Evolutionary conservation across 2,329 filamentous ascomycete genomes (phyloP), one percentile per base, ranked within the genome.

Genomic region (Stemphylium vesicarium): DNA sequence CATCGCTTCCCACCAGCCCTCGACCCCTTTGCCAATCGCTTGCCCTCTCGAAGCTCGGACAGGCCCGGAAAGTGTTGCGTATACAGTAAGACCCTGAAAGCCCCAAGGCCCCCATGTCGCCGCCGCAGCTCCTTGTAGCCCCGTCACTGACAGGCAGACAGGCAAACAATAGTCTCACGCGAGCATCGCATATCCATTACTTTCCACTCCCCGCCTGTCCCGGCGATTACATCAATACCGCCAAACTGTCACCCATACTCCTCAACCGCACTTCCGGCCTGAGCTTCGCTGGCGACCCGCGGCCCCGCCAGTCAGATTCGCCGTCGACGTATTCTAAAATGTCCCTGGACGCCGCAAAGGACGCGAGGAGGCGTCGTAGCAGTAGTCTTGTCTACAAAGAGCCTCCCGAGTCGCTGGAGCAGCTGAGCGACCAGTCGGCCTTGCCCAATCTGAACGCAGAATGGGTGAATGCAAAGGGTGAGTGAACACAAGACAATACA

Each of bases 401-500:
- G 78, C 95, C 95, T 50, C 88, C 89, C 57, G 95, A 99, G 83
- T 96, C 94, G 52, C 87, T 97, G 73, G 95, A 99, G 82, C 95
- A 97, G 80, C 91, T 96, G 78, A 97, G 90, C 74, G 95, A 99
- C 78, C 95, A 98, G 82, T 91, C 92, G 53, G 91, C 91, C 33
- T 83, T 97, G 68, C 95, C 95, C 47, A 99, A 99, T 73, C 80
- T 97, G 73, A 99, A 99, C 78, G 92, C 95, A 66, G 91, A 97
- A 80, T 99, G 95, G 95, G 96, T 97, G 65, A 98, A 98, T 78
- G 91, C 93, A 71, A 99, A 99, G 87, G 95, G 95, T 98, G 56
- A 48, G 47, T 44, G 4, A 22, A 11, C 43, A 32, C 20, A n/a
- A 11, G 12, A 20, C 20, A 20, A 20, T 4, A n/a, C n/a, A n/a